These are phyloP conservation scores for Yamadazyma atlantica DNA, from an alignment of 1,139 yeast species.

Conservation along the genomic window DNA sequence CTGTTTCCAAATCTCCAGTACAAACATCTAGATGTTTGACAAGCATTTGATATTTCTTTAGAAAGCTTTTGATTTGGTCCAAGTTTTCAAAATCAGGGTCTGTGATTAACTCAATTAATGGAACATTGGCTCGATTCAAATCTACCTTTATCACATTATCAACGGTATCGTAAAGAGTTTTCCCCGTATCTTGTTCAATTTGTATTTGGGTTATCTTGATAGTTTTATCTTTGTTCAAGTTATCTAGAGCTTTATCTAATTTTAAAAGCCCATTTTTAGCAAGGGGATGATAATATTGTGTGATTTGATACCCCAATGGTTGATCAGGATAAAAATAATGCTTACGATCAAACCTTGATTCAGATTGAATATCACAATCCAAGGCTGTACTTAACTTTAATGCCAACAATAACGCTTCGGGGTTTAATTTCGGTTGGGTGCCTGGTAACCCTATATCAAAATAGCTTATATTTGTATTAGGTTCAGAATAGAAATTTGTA, in stretches of 20 bases:
- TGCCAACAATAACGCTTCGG: constrained; percentile 72
- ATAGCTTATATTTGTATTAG: constrained; percentile 72
- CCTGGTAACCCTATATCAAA: constrained; percentile 93
- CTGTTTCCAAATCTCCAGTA: constrained; percentile 89
- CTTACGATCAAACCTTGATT: constrained; percentile 82
- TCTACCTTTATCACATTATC: constrained; percentile 58
- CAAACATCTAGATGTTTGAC: constrained; percentile 71
- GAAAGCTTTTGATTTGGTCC: constrained; percentile 71
- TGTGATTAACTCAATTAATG: constrained; percentile 88
- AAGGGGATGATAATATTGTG: constrained; percentile 83
- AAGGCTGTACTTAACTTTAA: constrained; percentile 73
- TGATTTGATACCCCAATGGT: constrained; percentile 93
- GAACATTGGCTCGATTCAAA: constrained; percentile 80
- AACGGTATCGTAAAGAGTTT: constrained; percentile 57
- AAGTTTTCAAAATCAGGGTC: constrained; percentile 77
- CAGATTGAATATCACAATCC: constrained; percentile 54
- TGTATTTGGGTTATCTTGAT: constrained; percentile 74
- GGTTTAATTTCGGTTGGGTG: constrained; percentile 80
- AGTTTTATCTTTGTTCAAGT: constrained; percentile 35
- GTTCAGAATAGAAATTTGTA: constrained; percentile 49
- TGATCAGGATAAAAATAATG: constrained; percentile 97
- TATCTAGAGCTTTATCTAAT: constrained; percentile 54
- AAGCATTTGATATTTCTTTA: constrained; percentile 75
- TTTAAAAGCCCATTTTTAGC: constrained; percentile 64
- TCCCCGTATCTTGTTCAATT: constrained; percentile 93